These are phyloP conservation scores for Oidiodendron maius DNA, from an alignment of 495 filamentous ascomycete species.

Conservation along the genomic window DNA sequence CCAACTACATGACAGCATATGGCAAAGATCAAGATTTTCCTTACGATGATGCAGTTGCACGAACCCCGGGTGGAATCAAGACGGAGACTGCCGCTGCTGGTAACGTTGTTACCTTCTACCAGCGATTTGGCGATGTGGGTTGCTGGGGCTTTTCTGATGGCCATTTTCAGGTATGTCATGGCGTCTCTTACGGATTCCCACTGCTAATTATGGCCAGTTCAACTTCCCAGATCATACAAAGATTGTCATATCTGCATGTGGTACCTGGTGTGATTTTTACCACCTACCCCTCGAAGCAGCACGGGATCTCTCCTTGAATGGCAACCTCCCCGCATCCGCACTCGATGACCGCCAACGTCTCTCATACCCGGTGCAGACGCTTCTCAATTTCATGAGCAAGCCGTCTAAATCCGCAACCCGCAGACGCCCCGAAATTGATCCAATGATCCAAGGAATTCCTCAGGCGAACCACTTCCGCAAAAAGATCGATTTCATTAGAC, in stretches of 20 bases:
- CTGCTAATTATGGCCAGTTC: slow-evolving; percentile 46
- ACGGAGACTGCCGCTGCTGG: slow-evolving; percentile 37
- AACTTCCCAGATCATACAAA: slow-evolving; percentile 99
- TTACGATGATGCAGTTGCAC: slow-evolving; percentile 38
- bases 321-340: slow-evolving; percentile 59
- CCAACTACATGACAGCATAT: slow-evolving; percentile 80
- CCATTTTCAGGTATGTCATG: slow-evolving; percentile 62
- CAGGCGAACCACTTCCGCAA: slow-evolving; percentile 72
- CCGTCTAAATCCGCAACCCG: slow-evolving; percentile 35
- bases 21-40: slow-evolving; percentile 45
- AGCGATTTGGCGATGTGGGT: slow-evolving; percentile 79
- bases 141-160: slow-evolving; percentile 88
- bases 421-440: slow-evolving; percentile 47
- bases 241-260: slow-evolving; percentile 69
- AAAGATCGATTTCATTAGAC: slow-evolving; percentile 71
- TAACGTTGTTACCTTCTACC: slow-evolving; percentile 81
- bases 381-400: slow-evolving; percentile 45
- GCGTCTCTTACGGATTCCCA: slow-evolving; percentile 3
- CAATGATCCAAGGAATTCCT: slow-evolving; percentile 53
- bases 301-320: slow-evolving; percentile 51
- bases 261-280: slow-evolving; percentile 77
- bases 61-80: slow-evolving; percentile 42
- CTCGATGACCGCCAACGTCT: slow-evolving; percentile 55
- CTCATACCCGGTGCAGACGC: slow-evolving; percentile 52
- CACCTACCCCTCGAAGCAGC: slow-evolving; percentile 69